These are phyloP conservation scores for Paecilomyces sp. DNA, from an alignment of 2,329 filamentous ascomycete species.

Conservation along the genomic window DNA sequence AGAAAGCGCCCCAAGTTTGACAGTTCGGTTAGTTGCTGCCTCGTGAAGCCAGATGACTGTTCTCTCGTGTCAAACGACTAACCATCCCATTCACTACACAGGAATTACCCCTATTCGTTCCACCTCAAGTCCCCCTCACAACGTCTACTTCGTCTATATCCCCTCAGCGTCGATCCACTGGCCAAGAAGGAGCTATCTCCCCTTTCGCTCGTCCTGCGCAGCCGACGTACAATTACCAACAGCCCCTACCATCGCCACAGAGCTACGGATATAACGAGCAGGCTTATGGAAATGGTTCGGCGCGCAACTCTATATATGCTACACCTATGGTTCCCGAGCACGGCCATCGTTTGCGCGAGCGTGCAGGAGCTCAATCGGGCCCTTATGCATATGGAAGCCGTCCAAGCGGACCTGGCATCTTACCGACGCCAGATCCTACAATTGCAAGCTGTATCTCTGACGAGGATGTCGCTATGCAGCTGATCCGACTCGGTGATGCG, in stretches of 20 bases:
- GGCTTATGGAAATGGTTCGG: slow-evolving; percentile 25
- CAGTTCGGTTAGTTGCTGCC: slow-evolving; percentile 72
- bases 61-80: slow-evolving; percentile 7
- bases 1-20: slow-evolving; percentile 92
- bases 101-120: slow-evolving; percentile 93
- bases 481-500: slow-evolving; percentile 92
- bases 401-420: slow-evolving; percentile 48
- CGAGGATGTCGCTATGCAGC: slow-evolving; percentile 92
- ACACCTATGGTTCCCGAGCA: slow-evolving; percentile 52
- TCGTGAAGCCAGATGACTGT: slow-evolving; percentile 13
- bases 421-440: slow-evolving; percentile 94
- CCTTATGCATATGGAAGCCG: slow-evolving; percentile 34
- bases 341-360: slow-evolving; percentile 59
- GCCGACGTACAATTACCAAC: slow-evolving; percentile 71
- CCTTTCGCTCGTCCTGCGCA: slow-evolving; percentile 70
- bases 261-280: slow-evolving; percentile 55
- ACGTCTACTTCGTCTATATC: slow-evolving; percentile 98
- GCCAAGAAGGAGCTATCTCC: slow-evolving; percentile 57
- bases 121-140: slow-evolving; percentile 84
- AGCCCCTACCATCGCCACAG: slow-evolving; percentile 76
- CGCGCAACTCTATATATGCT: slow-evolving; percentile 46
- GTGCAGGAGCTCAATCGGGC: slow-evolving; percentile 47
- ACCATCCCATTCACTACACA: slow-evolving; percentile 33
- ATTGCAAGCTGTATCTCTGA: slow-evolving; percentile 96
- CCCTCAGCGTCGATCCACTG: slow-evolving; percentile 75